These are phyloP conservation scores for Nepenthes gracilis DNA, from an alignment of 148 eudicot species.

Conservation along the genomic window DNA sequence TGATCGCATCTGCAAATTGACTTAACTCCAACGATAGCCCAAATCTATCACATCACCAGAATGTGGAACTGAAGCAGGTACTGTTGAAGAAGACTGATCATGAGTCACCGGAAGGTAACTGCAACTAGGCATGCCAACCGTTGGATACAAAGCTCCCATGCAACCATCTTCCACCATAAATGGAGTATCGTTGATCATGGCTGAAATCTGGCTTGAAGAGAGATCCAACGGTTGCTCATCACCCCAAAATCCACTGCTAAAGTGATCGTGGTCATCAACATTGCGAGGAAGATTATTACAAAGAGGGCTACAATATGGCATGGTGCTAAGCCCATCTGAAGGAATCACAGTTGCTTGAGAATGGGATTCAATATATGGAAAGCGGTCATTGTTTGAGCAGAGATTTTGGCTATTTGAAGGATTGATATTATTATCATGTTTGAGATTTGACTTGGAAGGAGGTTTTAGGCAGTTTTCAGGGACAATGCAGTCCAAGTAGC, in stretches of 20 bases:
- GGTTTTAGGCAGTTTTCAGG: background rate
- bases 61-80: background rate
- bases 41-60: background rate
- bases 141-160: constrained; percentile 1
- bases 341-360: background rate
- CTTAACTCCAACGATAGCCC: background rate
- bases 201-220: background rate
- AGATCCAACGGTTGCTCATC: background rate
- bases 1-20: no score
- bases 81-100: background rate
- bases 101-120: background rate
- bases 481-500: constrained; percentile 1
- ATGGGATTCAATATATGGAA: background rate
- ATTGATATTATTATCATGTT: background rate
- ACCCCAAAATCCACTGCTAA: background rate
- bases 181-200: background rate
- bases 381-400: background rate
- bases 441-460: background rate
- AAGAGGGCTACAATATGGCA: background rate
- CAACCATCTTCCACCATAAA: background rate
- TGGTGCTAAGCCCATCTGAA: background rate
- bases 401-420: background rate
- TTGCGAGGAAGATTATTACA: background rate
- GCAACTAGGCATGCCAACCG: background rate
- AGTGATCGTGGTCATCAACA: background rate